phyloP scores from a whole-genome alignment of 2,329 filamentous ascomycete genomes.

The Neurospora sp. region DNA sequence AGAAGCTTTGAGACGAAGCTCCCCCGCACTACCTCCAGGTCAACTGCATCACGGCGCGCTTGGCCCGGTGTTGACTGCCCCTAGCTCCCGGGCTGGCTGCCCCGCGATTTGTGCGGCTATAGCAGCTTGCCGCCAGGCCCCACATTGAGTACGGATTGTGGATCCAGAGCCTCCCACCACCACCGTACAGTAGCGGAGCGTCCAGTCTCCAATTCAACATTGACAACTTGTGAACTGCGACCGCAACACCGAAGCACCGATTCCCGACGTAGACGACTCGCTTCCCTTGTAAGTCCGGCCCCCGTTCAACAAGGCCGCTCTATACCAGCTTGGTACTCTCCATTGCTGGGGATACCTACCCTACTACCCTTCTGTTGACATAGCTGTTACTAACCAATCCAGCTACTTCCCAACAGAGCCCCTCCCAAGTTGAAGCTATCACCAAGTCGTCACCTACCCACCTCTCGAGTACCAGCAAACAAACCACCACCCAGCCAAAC shows the following conservation, averaged over 20 bases:
- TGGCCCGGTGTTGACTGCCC: constrained; percentile 10
- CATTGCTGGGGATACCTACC: not conserved
- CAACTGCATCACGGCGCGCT: not conserved
- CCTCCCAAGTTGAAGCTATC: not conserved
- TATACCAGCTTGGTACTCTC: not conserved
- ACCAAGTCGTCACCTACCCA: not conserved
- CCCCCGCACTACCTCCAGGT: constrained; percentile 7
- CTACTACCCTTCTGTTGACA: not conserved
- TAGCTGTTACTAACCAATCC: not conserved
- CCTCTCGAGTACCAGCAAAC: not conserved
- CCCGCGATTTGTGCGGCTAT: constrained; percentile 21
- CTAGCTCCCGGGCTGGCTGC: constrained; percentile 8
- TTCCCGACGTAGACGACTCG: not conserved
- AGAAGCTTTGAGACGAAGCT: constrained; percentile 10
- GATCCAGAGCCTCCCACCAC: not conserved
- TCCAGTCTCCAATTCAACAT: not conserved
- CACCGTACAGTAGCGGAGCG: not conserved
- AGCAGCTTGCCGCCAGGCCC: constrained; percentile 4
- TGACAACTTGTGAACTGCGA: not conserved
- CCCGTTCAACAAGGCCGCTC: not conserved
- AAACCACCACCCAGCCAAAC: not conserved
- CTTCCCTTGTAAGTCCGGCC: not conserved
- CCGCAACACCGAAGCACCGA: not conserved
- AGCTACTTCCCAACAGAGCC: not conserved
- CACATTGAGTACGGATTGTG: constrained; percentile 1